Percentiles rank a stretch among this genome's conserved stretches.
Conservation (phyloP, 83 land plant species). For the Thuja plicata region DNA sequence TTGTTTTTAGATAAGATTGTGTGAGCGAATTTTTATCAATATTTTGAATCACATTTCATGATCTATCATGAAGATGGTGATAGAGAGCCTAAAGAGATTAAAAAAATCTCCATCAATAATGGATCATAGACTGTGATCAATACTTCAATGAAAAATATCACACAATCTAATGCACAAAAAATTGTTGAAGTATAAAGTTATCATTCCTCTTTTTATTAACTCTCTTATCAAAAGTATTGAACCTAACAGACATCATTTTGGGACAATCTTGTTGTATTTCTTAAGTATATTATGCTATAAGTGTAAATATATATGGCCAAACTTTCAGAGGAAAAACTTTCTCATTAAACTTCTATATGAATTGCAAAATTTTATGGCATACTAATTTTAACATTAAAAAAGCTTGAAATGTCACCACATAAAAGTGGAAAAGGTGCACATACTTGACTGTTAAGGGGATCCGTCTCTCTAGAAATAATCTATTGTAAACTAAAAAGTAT, state of each 20-base stretch:
- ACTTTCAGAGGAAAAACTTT: background rate
- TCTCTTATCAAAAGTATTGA: background rate
- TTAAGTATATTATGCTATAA: background rate
- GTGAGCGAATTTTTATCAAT: no score
- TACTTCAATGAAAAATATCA: no score
- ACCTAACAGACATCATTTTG: background rate
- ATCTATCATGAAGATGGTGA: no score
- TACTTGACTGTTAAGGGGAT: constrained; percentile 85
- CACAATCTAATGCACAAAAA: no score
- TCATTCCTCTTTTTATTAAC: background rate
- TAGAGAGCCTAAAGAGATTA: no score
- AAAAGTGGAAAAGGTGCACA: constrained; percentile 6
- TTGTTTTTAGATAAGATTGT: no score
- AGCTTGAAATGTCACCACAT: background rate
- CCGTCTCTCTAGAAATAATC: constrained; percentile 77
- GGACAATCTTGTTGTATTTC: background rate
- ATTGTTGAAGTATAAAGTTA: background rate
- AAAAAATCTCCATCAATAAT: no score
- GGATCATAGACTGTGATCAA: no score
- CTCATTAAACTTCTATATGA: background rate
- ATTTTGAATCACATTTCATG: no score
- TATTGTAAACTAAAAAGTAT: constrained; percentile 78
- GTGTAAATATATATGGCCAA: background rate
- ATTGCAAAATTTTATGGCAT: background rate
- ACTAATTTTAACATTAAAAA: background rate